Evolutionary conservation across 805 yeast genomes (phyloP).

Genomic region (Starmerella geochares): DNA sequence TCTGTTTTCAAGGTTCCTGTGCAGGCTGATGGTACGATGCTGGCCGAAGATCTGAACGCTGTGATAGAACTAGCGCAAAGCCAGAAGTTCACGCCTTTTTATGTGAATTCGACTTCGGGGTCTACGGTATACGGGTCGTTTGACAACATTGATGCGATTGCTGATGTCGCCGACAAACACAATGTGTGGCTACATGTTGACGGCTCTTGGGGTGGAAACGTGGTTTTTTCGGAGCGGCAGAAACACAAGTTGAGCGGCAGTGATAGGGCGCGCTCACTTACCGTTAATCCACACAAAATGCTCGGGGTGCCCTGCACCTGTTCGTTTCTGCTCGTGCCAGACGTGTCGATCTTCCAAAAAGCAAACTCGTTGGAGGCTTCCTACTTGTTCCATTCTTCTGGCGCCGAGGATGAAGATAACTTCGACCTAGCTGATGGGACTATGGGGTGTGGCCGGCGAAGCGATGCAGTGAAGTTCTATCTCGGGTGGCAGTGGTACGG

Average conservation of each 20-base stretch:
- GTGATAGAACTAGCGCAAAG: slow-evolving; percentile 37
- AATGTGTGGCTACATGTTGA: slow-evolving; percentile 73
- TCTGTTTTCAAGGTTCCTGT: slow-evolving; percentile 57
- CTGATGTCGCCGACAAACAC: slow-evolving; percentile 43
- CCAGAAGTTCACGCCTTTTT: slow-evolving; percentile 61
- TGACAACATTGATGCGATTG: slow-evolving; percentile 53
- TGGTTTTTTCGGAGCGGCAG: slow-evolving; percentile 49
- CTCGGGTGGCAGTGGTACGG: slow-evolving; percentile 79
- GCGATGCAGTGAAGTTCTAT: slow-evolving; percentile 70
- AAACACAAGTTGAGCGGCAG: slow-evolving; percentile 44
- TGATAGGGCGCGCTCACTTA: slow-evolving; percentile 61
- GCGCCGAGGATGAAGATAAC: slow-evolving; percentile 39
- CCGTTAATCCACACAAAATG: slow-evolving; percentile 80
- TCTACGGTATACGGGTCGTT: slow-evolving; percentile 80
- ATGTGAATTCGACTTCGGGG: slow-evolving; percentile 77
- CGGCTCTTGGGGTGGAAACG: slow-evolving; percentile 89
- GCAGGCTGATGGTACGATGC: slow-evolving; percentile 47
- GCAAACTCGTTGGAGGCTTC: slow-evolving; percentile 75
- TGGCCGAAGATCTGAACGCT: slow-evolving; percentile 38
- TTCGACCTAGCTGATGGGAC: slow-evolving; percentile 81
- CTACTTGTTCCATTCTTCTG: slow-evolving; percentile 60
- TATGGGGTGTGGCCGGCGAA: slow-evolving; percentile 83
- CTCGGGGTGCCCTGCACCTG: slow-evolving; percentile 67
- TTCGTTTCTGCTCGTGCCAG: slow-evolving; percentile 64
- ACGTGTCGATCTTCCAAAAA: slow-evolving; percentile 51